Base-by-base conservation (phyloP, 768 basidiomycete genomes). In the Boletus fagicola region DNA sequence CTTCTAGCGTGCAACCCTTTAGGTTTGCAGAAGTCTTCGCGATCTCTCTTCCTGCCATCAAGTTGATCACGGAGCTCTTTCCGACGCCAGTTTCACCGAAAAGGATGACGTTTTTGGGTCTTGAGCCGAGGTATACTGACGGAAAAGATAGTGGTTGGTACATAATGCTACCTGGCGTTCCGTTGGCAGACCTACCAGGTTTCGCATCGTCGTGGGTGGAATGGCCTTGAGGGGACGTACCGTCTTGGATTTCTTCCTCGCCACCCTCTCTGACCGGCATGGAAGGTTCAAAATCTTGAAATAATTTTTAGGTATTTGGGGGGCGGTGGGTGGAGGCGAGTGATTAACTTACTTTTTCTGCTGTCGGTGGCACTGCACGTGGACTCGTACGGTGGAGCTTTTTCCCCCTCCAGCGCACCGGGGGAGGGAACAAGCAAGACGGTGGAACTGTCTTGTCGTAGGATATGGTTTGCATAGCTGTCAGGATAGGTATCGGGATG, bases 51-150 rank as follows among this genome's bases (percentile, higher is more conserved):
- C 45, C 53, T 2, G 53, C 60, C 22, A 60, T 48, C 28, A 61
- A 11, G 35, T 60, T 60, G 45, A 60, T 60, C 4, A 59, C 50
- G 0, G 58, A 59, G 39, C 58, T 59, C 40, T 58, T 59, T 10
- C 56, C 58, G 3, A 30, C 56, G 4, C 59, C 59, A 2, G 56
- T 59, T 39, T 53, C 49, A 7, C 60, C 60, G 11, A 61, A 61
- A 6, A 62, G 35, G n/a, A 61, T 22, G 5, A 61, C 35, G 5
- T 47, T 62, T 5, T 38, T 50, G 11, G 24, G 22, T 18, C 24
- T 35, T 6, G 16, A 22, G 24, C 49, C 12, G 35, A 38, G 11
- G 35, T 12, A 26, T 50, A 18, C 49, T 38, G 35, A 13, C 18
- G 15, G 12, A 26, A 26, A 38, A 13, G 11, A 46, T 12, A 16